Base-by-base conservation (phyloP, 202 grass and related monocot genomes). In the Brachypodium distachyon region DNA sequence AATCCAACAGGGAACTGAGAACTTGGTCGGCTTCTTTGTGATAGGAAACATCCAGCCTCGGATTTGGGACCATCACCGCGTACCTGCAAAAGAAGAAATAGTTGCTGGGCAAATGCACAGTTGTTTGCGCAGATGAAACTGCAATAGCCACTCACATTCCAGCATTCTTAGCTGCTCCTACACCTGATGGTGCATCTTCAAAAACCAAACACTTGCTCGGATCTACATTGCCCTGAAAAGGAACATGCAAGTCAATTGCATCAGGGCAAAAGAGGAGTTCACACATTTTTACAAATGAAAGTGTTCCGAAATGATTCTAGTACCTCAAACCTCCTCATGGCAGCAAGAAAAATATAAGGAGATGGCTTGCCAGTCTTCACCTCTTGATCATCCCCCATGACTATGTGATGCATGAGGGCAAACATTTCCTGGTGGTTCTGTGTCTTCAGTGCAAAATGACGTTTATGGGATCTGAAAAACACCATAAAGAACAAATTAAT, bases 131-230 rank as follows among this genome's bases (percentile, higher is more conserved):
- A 57, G 34, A 12, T 11, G 18, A 19, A 42, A 6, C n/a, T 48
- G 70, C 2, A 55, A 69, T 22, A 40, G 42, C 5, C 28, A 88
- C 96, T 95, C 79, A 98, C 95, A 98, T 98, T 69, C 89, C 85
- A 11, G 91, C 95, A 89, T 87, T 95, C 68, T 90, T 98, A 5
- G 91, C 96, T 72, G 96, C 96, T 63, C 85, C 87, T 75, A 98
- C 91, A 73, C 96, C 96, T 22, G 87, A 80, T 42, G 96, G 96
- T 10, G 96, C 96, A 72, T 98, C 96, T 77, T 95, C 96, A 85
- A 98, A 98, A 61, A 95, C 96, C 72, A 98, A 88, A 62, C 90
- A 85, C 0, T 87, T 88, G 69, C 74, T 83, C 17, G 87, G 85
- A 43, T 95, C 96, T 55, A 90, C 80, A 39, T 86, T 81, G 3